Base-by-base conservation (phyloP, 495 filamentous ascomycete genomes). In the Xylaria sp. region DNA sequence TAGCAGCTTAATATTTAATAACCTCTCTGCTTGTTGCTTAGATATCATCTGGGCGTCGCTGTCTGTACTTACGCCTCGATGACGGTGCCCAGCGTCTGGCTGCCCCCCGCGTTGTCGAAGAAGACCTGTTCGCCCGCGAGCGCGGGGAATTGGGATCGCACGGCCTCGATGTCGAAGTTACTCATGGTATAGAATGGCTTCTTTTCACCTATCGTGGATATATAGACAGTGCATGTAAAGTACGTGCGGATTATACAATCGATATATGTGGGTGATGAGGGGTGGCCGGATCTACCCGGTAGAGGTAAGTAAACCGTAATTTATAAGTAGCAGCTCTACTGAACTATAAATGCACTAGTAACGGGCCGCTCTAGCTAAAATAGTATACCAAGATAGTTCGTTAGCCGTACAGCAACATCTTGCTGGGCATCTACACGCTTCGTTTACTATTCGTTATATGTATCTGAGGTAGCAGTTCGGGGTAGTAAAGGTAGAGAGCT, bases 61-160 rank as follows among this genome's bases (percentile, higher is more conserved):
- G 31, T n/a, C 33, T 64, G 59, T 67, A 79, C 84, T 76, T 79
- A 93, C 91, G 88, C 84, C 44, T 92, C 85, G 19, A 90, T 86
- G 9, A 92, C 92, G 19, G 83, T 77, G 29, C 85, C 86, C 4
- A 95, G 80, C 1, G 87, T 82, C 74, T 93, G 92, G 76, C 87
- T 93, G 53, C 91, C 92, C 26, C 91, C 91, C 5, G 92, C 91
- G 74, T 93, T 93, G 74, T 94, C 91, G 73, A 93, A 85, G 76
- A 87, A 92, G 43, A 93, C 83, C 73, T 93, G 91, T 46, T 88
- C 81, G 71, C 89, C 84, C 31, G 86, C 67, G 55, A 93, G 76
- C 19, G 91, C 90, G 61, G 91, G 90, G 85, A 94, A 93, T 31
- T 83, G 80, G 59, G 84, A 78, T 61, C 88, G 87, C n/a, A 86